phyloP scores from a whole-genome alignment of 257 asterid genomes.

The Solanum clarkiae region DNA sequence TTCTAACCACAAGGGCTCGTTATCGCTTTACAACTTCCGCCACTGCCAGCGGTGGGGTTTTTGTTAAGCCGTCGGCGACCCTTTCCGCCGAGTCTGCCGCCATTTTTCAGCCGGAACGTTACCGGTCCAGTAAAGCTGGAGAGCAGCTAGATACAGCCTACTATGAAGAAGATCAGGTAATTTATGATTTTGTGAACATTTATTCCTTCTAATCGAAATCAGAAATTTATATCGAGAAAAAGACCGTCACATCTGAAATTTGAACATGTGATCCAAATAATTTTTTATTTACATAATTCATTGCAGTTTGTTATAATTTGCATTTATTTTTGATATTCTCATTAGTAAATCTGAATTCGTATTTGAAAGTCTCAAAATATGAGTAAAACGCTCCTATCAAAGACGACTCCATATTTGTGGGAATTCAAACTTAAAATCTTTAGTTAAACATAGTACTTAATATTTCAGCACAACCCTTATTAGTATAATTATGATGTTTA shows the following conservation, averaged over 20 bases:
- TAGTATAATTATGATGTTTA: too few species aligned
- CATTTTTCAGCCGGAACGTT: slow-evolving; percentile 14
- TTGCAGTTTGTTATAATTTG: too few species aligned
- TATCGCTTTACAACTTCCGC: slow-evolving; percentile 3
- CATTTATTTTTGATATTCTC: too few species aligned
- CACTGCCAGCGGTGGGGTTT: background rate
- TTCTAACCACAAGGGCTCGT: slow-evolving; percentile 13
- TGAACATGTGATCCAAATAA: background rate
- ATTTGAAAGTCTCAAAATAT: too few species aligned
- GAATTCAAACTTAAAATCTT: too few species aligned
- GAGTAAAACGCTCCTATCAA: too few species aligned
- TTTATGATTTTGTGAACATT: background rate
- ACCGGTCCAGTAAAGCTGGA: slow-evolving; percentile 48
- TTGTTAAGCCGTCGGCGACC: background rate
- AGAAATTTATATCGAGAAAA: background rate
- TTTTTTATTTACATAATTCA: too few species aligned
- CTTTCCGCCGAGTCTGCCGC: slow-evolving; percentile 5
- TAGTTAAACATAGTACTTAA: too few species aligned
- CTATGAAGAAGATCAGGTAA: slow-evolving; percentile 25
- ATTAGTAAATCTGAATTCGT: too few species aligned
- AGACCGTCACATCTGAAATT: background rate
- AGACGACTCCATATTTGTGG: too few species aligned
- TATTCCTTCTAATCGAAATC: background rate
- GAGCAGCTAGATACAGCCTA: slow-evolving; percentile 25
- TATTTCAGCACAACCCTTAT: too few species aligned